Evolutionary conservation across 2,329 filamentous ascomycete genomes (phyloP).

Genomic region (Onygena corvina): DNA sequence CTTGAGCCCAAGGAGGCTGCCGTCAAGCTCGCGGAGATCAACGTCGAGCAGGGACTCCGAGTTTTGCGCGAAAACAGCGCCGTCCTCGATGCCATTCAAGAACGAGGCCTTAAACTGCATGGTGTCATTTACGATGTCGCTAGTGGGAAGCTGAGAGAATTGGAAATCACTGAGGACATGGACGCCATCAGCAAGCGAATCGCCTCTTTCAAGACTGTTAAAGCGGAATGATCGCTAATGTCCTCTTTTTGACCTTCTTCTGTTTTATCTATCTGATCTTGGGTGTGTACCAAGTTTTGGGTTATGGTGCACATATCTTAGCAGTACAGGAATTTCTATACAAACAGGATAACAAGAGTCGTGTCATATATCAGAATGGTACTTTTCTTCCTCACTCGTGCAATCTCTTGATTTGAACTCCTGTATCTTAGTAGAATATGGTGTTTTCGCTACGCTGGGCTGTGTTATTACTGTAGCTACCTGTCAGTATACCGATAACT

Average conservation of each 20-base stretch:
- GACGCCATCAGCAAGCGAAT: slow-evolving; percentile 29
- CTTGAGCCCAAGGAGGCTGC: slow-evolving; percentile 40
- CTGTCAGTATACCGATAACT: no score
- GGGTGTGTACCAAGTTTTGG: background rate
- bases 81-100: slow-evolving; percentile 57
- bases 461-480: no score
- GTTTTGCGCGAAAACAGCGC: slow-evolving; percentile 56
- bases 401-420: no score
- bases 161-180: slow-evolving; percentile 37
- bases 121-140: slow-evolving; percentile 63
- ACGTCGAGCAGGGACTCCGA: slow-evolving; percentile 57
- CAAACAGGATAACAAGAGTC: no score
- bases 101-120: slow-evolving; percentile 61
- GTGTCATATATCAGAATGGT: no score
- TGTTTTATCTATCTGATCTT: background rate
- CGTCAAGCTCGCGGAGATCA: slow-evolving; percentile 59
- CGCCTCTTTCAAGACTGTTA: slow-evolving; percentile 30
- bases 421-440: no score
- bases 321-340: background rate
- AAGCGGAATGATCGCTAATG: background rate
- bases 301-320: background rate
- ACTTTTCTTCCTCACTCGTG: no score
- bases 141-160: slow-evolving; percentile 42
- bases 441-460: no score
- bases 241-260: background rate